These are phyloP conservation scores for Calonectria ilicicola DNA, from an alignment of 2,329 filamentous ascomycete species.

Conservation along the genomic window DNA sequence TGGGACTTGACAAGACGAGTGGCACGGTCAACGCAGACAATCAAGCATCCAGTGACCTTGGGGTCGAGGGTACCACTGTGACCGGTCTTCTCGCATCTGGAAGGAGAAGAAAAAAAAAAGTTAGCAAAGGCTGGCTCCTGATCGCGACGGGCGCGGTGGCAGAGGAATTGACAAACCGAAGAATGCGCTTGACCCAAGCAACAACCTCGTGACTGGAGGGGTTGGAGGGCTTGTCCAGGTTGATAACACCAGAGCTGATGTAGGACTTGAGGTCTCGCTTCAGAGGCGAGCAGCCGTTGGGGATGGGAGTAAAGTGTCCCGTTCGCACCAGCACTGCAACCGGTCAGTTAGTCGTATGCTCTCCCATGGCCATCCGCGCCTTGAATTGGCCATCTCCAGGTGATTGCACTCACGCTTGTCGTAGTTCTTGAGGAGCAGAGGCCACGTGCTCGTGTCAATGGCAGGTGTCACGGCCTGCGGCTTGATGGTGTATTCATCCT, in stretches of 20 bases:
- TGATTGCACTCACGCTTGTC: slow-evolving; percentile 77
- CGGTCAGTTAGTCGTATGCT: slow-evolving; percentile 40
- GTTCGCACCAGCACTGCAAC: slow-evolving; percentile 86
- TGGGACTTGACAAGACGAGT: slow-evolving; percentile 98
- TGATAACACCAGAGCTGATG: slow-evolving; percentile 97
- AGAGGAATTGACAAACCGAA: slow-evolving; percentile 70
- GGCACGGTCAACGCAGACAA: slow-evolving; percentile 95
- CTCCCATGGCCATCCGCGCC: slow-evolving; percentile 20
- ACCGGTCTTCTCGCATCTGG: slow-evolving; percentile 85
- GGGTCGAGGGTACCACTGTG: slow-evolving; percentile 98
- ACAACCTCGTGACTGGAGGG: slow-evolving; percentile 99
- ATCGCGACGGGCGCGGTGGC: slow-evolving; percentile 7
- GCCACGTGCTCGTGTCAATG: slow-evolving; percentile 90
- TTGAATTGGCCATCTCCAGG: slow-evolving; percentile 14
- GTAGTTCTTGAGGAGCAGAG: slow-evolving; percentile 95
- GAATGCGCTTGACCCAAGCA: slow-evolving; percentile 98
- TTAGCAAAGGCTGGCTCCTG: slow-evolving; percentile 23
- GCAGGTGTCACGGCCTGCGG: slow-evolving; percentile 83
- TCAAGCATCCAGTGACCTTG: slow-evolving; percentile 96
- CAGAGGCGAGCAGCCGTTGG: slow-evolving; percentile 89
- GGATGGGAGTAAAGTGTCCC: slow-evolving; percentile 96
- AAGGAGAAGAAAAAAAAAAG: slow-evolving; percentile 1
- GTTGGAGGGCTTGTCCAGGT: slow-evolving; percentile 88
- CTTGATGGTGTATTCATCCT: slow-evolving; percentile 90
- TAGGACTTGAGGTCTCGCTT: slow-evolving; percentile 97